Conservation (phyloP, 345 rosid genomes). For the Orychophragmus violaceus region DNA sequence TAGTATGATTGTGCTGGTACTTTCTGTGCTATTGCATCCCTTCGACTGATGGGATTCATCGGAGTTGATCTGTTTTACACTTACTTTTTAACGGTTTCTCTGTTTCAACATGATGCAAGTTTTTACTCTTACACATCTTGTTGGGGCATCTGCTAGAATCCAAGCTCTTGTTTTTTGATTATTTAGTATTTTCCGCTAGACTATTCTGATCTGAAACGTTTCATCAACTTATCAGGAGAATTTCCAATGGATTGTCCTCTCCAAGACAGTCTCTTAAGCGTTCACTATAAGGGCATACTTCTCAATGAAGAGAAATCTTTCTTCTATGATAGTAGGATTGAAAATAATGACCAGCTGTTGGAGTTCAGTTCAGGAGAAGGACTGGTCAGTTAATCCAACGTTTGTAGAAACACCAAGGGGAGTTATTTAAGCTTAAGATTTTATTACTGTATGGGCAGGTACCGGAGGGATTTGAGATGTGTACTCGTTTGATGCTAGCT, state of each 20-base stretch:
- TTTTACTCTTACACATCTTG: background rate
- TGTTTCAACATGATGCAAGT: too few species aligned
- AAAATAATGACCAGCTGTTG: slow-evolving; percentile 74
- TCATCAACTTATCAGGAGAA: slow-evolving; percentile 51
- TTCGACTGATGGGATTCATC: slow-evolving; percentile 69
- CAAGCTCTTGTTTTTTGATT: background rate
- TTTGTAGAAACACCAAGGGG: background rate
- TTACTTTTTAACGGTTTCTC: background rate
- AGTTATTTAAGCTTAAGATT: background rate
- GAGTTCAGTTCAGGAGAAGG: slow-evolving; percentile 98
- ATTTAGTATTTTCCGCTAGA: background rate
- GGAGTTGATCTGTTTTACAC: slow-evolving; percentile 40
- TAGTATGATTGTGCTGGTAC: slow-evolving; percentile 86
- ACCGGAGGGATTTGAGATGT: slow-evolving; percentile 97
- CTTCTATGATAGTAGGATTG: slow-evolving; percentile 68
- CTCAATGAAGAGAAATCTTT: slow-evolving; percentile 65
- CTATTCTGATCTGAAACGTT: slow-evolving; percentile 16
- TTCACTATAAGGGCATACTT: slow-evolving; percentile 88
- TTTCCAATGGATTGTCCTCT: slow-evolving; percentile 99
- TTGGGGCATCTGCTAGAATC: slow-evolving; percentile 1
- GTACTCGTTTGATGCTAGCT: slow-evolving; percentile 92
- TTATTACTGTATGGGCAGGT: slow-evolving; percentile 39
- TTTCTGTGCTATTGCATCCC: slow-evolving; percentile 87
- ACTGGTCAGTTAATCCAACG: slow-evolving; percentile 44
- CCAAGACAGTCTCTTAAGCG: slow-evolving; percentile 67